These are phyloP conservation scores for Hansenula sp. DNA, from an alignment of 1,139 yeast genomes.

Conservation along the genomic window DNA sequence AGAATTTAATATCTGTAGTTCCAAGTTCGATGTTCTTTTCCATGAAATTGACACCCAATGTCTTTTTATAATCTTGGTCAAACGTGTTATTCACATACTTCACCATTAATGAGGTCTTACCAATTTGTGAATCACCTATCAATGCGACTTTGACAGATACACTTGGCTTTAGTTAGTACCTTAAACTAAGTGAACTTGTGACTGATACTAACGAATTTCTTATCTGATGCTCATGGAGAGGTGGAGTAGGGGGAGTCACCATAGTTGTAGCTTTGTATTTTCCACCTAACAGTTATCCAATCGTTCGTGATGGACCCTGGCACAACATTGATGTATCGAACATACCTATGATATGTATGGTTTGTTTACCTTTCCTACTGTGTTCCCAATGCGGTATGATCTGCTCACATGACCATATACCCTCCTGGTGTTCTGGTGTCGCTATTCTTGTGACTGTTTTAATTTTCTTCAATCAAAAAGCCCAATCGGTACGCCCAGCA, in stretches of 20 bases:
- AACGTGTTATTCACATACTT: slow-evolving; percentile 93
- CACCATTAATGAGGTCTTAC: slow-evolving; percentile 95
- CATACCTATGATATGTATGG: too few relatives aligned
- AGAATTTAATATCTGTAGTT: slow-evolving; percentile 85
- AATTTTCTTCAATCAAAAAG: background rate
- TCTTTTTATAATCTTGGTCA: slow-evolving; percentile 90
- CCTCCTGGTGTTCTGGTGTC: slow-evolving; percentile 1
- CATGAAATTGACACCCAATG: slow-evolving; percentile 93
- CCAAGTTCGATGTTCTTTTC: slow-evolving; percentile 85
- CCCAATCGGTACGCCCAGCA: background rate
- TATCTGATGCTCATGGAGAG: slow-evolving; percentile 15
- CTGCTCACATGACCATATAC: background rate
- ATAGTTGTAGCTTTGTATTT: slow-evolving; percentile 1
- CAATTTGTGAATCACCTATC: slow-evolving; percentile 97
- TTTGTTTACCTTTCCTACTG: background rate
- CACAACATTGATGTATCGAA: too few relatives aligned
- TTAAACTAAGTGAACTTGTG: too few relatives aligned
- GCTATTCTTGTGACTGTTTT: background rate
- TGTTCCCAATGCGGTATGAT: background rate
- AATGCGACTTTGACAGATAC: slow-evolving; percentile 72
- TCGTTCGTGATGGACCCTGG: too few relatives aligned
- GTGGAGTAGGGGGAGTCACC: slow-evolving; percentile 15
- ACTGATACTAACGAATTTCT: slow-evolving; percentile 19
- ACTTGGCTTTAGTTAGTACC: slow-evolving; percentile 11
- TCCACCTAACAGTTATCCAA: too few relatives aligned